A percentile compares a stretch with the other conserved stretches of the same genome.
phyloP scores from a whole-genome alignment of 495 filamentous ascomycete species.

The Penicillium turbatum region DNA sequence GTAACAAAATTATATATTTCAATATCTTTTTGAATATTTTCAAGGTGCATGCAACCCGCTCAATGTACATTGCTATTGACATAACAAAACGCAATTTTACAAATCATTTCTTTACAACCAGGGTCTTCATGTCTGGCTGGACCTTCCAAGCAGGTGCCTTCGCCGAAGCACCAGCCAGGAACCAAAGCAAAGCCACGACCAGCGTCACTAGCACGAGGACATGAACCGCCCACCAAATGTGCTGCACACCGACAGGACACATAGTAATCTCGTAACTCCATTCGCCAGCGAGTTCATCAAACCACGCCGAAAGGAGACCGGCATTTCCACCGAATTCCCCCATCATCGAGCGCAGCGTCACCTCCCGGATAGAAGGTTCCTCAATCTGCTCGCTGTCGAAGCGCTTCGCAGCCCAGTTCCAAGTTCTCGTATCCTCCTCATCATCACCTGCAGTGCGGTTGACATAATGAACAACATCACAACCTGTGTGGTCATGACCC shows the following conservation, averaged over 20 bases:
- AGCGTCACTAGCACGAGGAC: slow-evolving; percentile 58
- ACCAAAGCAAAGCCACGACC: slow-evolving; percentile 16
- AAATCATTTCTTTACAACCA: neutral
- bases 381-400: slow-evolving; percentile 13
- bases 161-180: neutral
- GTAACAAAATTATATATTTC: too few species aligned
- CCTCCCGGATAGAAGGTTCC: slow-evolving; percentile 61
- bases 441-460: slow-evolving; percentile 36
- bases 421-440: slow-evolving; percentile 16
- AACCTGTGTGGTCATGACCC: slow-evolving; percentile 92
- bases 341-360: slow-evolving; percentile 99
- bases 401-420: slow-evolving; percentile 36
- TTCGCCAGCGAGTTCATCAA: slow-evolving; percentile 58
- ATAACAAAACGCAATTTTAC: neutral
- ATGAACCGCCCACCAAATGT: slow-evolving; percentile 92
- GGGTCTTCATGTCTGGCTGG: neutral
- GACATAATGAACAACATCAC: slow-evolving; percentile 79
- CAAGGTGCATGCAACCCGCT: neutral
- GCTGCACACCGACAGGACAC: slow-evolving; percentile 77
- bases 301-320: slow-evolving; percentile 84
- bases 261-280: slow-evolving; percentile 79
- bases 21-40: neutral
- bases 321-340: slow-evolving; percentile 87
- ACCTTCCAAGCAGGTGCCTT: neutral
- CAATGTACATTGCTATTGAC: neutral